Conservation (phyloP, 768 basidiomycete genomes). For the Suillus plorans region DNA sequence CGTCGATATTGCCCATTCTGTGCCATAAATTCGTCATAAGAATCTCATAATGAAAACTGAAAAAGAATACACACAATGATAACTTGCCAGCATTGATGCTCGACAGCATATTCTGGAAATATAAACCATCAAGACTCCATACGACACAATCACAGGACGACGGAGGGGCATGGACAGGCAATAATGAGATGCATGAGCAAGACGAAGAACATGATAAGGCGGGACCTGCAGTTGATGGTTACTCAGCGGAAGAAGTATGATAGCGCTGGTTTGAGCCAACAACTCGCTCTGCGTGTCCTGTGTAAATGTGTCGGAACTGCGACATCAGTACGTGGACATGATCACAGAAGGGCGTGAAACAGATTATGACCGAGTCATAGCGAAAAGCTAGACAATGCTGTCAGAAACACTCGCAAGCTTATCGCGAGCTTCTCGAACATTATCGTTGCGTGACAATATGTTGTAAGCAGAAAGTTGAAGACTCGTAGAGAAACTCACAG, state of each 20-base stretch:
- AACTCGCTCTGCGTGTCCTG: not conserved
- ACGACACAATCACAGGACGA: not conserved
- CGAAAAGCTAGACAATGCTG: not conserved
- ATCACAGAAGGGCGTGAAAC: not conserved
- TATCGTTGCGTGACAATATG: not conserved
- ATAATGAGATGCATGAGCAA: not conserved
- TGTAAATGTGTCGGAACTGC: not conserved
- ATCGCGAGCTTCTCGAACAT: not conserved
- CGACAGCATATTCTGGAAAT: conserved; percentile 16
- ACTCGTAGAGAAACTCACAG: not conserved
- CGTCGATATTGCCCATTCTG: not conserved
- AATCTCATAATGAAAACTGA: not conserved
- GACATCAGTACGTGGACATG: not conserved
- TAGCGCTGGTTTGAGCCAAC: not conserved
- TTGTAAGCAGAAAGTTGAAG: not conserved
- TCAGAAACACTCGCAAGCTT: not conserved
- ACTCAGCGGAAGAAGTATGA: not conserved
- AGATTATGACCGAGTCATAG: not conserved
- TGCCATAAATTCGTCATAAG: not conserved
- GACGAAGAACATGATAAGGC: too few species aligned
- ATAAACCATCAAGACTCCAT: not conserved
- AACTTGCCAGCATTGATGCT: conserved; percentile 22
- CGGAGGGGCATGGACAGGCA: not conserved
- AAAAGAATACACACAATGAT: not conserved
- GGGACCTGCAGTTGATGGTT: not conserved